Base-by-base conservation (phyloP, 345 rosid species). In the Gossypium mustelinum region DNA sequence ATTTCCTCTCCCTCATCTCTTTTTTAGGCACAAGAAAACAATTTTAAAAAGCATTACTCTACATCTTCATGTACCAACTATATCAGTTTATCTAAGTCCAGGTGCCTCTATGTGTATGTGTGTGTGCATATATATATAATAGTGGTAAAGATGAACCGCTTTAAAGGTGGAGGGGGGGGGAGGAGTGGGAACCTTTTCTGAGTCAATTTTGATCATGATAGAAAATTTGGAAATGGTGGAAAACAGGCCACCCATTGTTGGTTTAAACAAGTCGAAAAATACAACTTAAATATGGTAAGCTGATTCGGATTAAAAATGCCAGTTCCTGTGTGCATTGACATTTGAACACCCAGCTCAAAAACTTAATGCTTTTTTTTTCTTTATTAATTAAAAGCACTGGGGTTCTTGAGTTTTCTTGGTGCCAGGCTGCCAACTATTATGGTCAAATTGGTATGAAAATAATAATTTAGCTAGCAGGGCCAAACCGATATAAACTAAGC, bases 241-340 rank as follows among this genome's bases (percentile, higher is more conserved):
- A 27, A 68, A 25, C 58, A 50, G 58, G 20, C 6, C 58, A 24
- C 44, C 72, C 58, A 2, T 24, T 3, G 20, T n/a, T 48, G 43
- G 57, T 47, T 48, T 13, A 68, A 68, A 24, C 56, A 68, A 50
- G 56, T 50, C 58, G 1, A 14, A 68, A 22, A 24, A 48, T 24
- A 68, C 71, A 67, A 47, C 56, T 47, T 22, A 48, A 73, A 54
- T 47, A 58, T 29, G 51, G n/a, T 13, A 39, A 51, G 50, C 70
- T 74, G 64, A 60, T 65, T 52, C 22, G 67, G 66, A 79, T 70
- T 43, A 51, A 61, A 34, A 44, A 57, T 58, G 51, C 22, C 64
- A 25, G 54, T 17, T 59, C 41, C 50, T n/a, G 52, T 25, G 51
- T 51, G 27, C 17, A 60, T 22, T 27, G 60, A 61, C 25, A 18